phyloP scores from a whole-genome alignment of 1,139 yeast genomes.

The Taphrina communis region DNA sequence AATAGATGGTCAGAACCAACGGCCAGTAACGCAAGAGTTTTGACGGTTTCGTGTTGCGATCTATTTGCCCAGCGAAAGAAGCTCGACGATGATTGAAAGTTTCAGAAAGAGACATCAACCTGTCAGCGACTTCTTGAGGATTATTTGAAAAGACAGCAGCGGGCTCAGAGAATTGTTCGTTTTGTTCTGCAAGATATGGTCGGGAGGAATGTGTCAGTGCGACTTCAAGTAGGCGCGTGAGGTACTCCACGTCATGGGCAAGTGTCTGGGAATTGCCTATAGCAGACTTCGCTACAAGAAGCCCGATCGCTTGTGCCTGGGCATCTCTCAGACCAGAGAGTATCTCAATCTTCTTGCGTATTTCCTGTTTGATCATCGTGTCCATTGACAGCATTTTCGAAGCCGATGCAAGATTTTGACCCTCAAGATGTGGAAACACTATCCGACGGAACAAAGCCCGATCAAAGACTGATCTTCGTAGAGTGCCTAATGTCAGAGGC shows the following conservation, averaged over 20 bases:
- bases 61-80: neutral
- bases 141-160: neutral
- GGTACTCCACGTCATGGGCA: slow-evolving; percentile 31
- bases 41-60: slow-evolving; percentile 18
- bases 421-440: slow-evolving; percentile 33
- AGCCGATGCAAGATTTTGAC: slow-evolving; percentile 5
- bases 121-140: slow-evolving; percentile 37
- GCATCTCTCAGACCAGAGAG: slow-evolving; percentile 44
- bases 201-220: slow-evolving; percentile 9
- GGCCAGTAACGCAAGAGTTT: slow-evolving; percentile 33
- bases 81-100: slow-evolving; percentile 1
- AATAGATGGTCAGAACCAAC: neutral
- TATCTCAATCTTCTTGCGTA: slow-evolving; percentile 44
- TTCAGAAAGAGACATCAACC: slow-evolving; percentile 20
- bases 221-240: slow-evolving; percentile 31
- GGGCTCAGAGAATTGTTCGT: neutral
- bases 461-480: slow-evolving; percentile 22
- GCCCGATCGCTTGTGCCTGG: slow-evolving; percentile 47
- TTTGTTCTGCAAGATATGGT: slow-evolving; percentile 34
- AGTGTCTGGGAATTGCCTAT: slow-evolving; percentile 41
- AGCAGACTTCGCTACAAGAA: slow-evolving; percentile 44
- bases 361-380: slow-evolving; percentile 43
- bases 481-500: slow-evolving; percentile 25
- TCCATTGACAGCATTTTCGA: slow-evolving; percentile 26
- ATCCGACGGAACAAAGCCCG: slow-evolving; percentile 24